Evolutionary conservation across 345 rosid species (phyloP), one percentile per base, ranked within the genome.

Genomic region (Viola odorata): DNA sequence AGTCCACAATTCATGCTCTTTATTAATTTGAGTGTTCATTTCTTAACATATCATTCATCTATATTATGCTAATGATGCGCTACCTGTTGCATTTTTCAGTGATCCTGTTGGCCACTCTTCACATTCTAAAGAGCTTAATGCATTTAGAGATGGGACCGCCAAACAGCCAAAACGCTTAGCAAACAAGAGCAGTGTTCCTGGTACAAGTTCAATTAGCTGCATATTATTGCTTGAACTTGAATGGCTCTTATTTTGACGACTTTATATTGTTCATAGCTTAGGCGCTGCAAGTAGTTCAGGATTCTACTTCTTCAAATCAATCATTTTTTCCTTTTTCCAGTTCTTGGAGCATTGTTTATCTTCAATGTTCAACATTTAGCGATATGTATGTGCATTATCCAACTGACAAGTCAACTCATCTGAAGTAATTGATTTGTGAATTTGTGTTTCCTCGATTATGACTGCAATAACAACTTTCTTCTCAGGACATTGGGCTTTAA

Each of bases 131-230:
- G 61, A 52, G 75, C 36, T 39, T 15, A 59, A 55, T 62, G 50
- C 67, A 37, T 53, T 51, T 12, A 58, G 64, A 55, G 74, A 70
- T 64, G 57, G 55, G 61, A 63, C 65, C 52, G 39, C 41, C 53
- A 69, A 55, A 63, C 62, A 53, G 72, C 70, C 54, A 15, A 69
- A 73, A 65, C 36, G 56, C 45, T 63, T 60, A 58, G 53, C 63
- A 36, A 73, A 71, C 62, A 73, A 60, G 69, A 76, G 70, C 61
- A 71, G 12, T 9, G 47, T 62, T 58, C 53, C 77, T 62, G 89
- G 92, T 83, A 76, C 1, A 73, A 62, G 14, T 62, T 48, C 15
- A 65, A 40, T 49, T 62, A 51, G 16, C 50, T 55, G 23, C 53
- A 37, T 63, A 11, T 61, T 62, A 23, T 12, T n/a, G 37, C 40